Evolutionary conservation across 2,329 filamentous ascomycete species (phyloP).

Genomic region (Pestalotiopsis sp.): DNA sequence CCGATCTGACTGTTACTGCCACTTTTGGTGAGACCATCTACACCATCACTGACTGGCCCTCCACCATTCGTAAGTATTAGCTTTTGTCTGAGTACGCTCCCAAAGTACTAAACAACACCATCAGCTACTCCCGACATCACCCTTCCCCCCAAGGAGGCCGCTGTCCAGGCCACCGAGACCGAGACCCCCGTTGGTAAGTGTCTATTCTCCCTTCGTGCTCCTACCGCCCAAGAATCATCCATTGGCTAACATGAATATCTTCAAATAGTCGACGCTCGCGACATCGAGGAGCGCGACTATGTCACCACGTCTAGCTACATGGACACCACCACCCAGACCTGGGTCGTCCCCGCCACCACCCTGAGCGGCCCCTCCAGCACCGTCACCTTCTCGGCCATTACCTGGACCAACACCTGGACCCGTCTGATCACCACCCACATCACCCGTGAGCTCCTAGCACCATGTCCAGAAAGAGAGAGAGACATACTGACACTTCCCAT

Average conservation of each 20-base stretch:
- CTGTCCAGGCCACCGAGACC: too few relatives aligned
- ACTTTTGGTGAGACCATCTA: neutral
- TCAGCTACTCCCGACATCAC: too few relatives aligned
- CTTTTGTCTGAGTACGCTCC: neutral
- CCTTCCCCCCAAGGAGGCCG: neutral
- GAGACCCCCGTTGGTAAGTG: too few relatives aligned
- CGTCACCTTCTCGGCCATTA: neutral
- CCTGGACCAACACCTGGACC: neutral
- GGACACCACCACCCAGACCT: neutral
- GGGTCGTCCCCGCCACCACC: neutral
- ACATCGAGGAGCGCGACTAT: neutral
- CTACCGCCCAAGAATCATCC: too few relatives aligned
- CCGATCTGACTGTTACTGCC: too few relatives aligned
- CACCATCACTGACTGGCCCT: neutral
- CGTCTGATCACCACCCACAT: neutral
- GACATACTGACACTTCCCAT: neutral
- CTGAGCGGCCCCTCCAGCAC: neutral
- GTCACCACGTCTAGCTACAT: neutral
- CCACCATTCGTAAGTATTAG: neutral
- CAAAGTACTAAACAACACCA: neutral
- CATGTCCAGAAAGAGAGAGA: neutral
- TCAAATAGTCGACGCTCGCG: neutral
- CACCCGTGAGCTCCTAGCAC: neutral
- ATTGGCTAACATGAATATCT: too few relatives aligned
- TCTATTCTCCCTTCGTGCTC: too few relatives aligned